Conservation (phyloP, 495 filamentous ascomycete species). For the Trichoderma asperelloides region DNA sequence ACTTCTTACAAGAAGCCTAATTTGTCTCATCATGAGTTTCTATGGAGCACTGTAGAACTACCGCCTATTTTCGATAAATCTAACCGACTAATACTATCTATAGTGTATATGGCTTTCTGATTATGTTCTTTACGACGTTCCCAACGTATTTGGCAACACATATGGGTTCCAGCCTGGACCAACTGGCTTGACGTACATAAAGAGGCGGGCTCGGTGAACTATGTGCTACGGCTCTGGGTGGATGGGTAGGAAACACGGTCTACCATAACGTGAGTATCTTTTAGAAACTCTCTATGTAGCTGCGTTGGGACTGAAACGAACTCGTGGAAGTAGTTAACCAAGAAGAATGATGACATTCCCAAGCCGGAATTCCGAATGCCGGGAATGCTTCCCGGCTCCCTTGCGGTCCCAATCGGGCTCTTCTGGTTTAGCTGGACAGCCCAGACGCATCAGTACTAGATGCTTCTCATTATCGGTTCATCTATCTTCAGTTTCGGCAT, state of each 20-base stretch:
- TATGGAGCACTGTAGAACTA: not conserved
- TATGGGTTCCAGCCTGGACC: not conserved
- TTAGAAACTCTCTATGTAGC: no score
- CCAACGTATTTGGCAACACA: not conserved
- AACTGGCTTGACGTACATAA: not conserved
- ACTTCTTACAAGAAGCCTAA: not conserved
- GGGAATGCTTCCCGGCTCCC: slow-evolving; percentile 8
- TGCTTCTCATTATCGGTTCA: slow-evolving; percentile 22
- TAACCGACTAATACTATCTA: not conserved
- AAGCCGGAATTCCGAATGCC: slow-evolving; percentile 14
- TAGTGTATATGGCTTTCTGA: not conserved
- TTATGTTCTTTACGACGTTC: not conserved
- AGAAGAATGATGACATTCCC: not conserved
- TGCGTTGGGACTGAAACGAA: not conserved
- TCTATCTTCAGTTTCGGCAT: slow-evolving; percentile 11
- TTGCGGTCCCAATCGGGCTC: slow-evolving; percentile 15
- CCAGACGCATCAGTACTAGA: slow-evolving; percentile 24
- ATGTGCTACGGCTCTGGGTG: not conserved
- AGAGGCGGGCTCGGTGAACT: not conserved
- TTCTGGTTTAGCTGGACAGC: slow-evolving; percentile 29
- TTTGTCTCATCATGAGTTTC: not conserved
- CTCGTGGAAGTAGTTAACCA: not conserved
- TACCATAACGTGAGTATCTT: not conserved
- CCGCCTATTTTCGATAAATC: not conserved
- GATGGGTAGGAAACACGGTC: not conserved